These are phyloP conservation scores for Lipomyces anomalus DNA, from an alignment of 805 yeast species.

Conservation along the genomic window DNA sequence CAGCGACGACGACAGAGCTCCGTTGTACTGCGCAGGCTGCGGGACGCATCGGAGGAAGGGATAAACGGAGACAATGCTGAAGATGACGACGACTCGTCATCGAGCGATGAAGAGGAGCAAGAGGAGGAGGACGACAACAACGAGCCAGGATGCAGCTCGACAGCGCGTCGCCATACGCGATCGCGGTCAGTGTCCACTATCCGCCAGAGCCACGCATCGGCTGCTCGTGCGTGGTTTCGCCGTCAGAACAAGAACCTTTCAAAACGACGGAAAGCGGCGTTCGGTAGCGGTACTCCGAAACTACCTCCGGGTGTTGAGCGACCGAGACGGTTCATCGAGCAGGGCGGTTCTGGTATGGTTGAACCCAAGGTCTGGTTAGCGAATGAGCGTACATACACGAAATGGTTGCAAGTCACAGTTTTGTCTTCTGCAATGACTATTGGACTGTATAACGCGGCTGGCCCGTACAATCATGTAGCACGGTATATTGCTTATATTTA, in stretches of 20 bases:
- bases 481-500: constrained; percentile 68
- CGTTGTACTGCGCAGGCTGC: constrained; percentile 14
- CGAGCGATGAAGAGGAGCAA: constrained; percentile 27
- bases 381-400: constrained; percentile 91
- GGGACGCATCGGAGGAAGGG: constrained; percentile 10
- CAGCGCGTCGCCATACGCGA: constrained; percentile 5
- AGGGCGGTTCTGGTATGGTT: constrained; percentile 86
- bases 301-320: constrained; percentile 85
- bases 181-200: not conserved
- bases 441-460: constrained; percentile 69
- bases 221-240: constrained; percentile 15
- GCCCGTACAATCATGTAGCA: constrained; percentile 41
- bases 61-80: constrained; percentile 16
- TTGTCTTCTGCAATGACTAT: constrained; percentile 80
- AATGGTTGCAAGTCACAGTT: constrained; percentile 89
- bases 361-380: constrained; percentile 99
- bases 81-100: constrained; percentile 38
- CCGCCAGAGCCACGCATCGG: not conserved
- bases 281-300: not conserved
- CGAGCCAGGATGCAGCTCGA: constrained; percentile 9
- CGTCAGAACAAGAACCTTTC: constrained; percentile 3
- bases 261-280: constrained; percentile 4
- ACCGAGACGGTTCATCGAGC: constrained; percentile 73
- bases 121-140: constrained; percentile 28
- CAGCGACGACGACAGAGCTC: constrained; percentile 19